Conservation (phyloP, 768 basidiomycete genomes). For the Pleurotus giganteus region DNA sequence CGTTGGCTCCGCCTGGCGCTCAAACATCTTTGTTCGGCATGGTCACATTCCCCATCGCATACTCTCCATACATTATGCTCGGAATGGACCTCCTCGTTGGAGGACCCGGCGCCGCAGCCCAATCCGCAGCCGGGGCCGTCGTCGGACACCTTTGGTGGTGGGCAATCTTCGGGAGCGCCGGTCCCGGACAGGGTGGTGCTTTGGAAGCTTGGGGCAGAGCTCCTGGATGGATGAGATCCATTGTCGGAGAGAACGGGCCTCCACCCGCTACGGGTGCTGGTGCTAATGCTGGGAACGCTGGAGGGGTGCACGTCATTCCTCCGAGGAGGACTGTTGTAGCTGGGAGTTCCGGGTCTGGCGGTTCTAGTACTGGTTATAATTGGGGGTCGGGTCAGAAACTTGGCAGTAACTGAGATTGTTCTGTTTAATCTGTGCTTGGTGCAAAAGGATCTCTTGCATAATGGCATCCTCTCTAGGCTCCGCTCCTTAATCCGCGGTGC, state of each 20-base stretch:
- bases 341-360: slow-evolving; percentile 11
- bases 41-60: slow-evolving; percentile 66
- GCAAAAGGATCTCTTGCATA: too few species aligned
- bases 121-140: slow-evolving; percentile 64
- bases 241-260: slow-evolving; percentile 42
- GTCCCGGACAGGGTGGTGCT: slow-evolving; percentile 39
- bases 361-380: slow-evolving; percentile 21
- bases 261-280: slow-evolving; percentile 25
- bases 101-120: slow-evolving; percentile 54
- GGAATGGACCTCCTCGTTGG: slow-evolving; percentile 66
- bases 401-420: slow-evolving; percentile 30
- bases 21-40: slow-evolving; percentile 81
- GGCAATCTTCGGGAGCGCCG: slow-evolving; percentile 55
- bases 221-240: slow-evolving; percentile 54
- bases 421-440: too few species aligned
- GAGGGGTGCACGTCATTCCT: slow-evolving; percentile 58
- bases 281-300: slow-evolving; percentile 34
- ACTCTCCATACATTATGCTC: slow-evolving; percentile 74
- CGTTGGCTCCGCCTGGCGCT: slow-evolving; percentile 61
- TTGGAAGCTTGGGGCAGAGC: slow-evolving; percentile 45
- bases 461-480: too few species aligned
- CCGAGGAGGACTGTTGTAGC: slow-evolving; percentile 36
- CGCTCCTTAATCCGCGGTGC: too few species aligned
- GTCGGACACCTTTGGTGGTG: slow-evolving; percentile 85
- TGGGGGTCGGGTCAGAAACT: slow-evolving; percentile 60